Evolutionary conservation across 1,284 basidiomycete species (phyloP), one percentile per base, ranked within the genome.

Genomic region (Polyporus tsugae): DNA sequence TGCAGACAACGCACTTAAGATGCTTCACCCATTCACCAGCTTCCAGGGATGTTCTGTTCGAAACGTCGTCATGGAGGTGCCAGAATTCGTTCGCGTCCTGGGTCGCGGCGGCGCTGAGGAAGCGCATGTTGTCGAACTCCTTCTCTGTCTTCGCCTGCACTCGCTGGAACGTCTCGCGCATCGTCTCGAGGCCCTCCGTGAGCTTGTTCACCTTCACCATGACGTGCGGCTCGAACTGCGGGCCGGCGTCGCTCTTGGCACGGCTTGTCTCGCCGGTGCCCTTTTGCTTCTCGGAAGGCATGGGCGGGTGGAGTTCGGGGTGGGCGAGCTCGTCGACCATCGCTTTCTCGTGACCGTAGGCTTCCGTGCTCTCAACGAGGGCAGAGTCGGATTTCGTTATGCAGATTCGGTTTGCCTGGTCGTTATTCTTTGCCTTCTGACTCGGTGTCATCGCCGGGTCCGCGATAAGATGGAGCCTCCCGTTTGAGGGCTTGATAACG

Each of bases 131-230:
- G 33, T 25, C 53, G 35, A 68, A 42, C 22, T 66, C 52, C 17
- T 49, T 25, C 6, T 42, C 59, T 38, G 66, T 69, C 60, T 61
- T 64, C 25, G 6, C 25, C 22, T 67, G 49, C 29, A 49, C 68
- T 2, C 55, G 53, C 29, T 22, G 10, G 36, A 72, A 58, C 60
- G 66, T 41, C 22, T 60, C 49, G 39, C 71, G 68, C 53, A 69
- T 67, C 33, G 39, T 39, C 15, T 60, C 57, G 38, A 72, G 64
- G 41, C 46, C 55, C 2, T 70, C 64, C 11, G 49, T 57, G 13
- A 72, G 66, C 55, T 68, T 68, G 25, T 68, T 41, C 49, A 70
- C 42, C 63, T 68, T 72, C 38, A 72, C 35, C 25, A 11, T 36
- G 33, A 70, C 62, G 39, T 57, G 62, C 11, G 65, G 59, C n/a